Evolutionary conservation across 2,329 filamentous ascomycete genomes (phyloP).

Genomic region (Monilinia aucupariae): DNA sequence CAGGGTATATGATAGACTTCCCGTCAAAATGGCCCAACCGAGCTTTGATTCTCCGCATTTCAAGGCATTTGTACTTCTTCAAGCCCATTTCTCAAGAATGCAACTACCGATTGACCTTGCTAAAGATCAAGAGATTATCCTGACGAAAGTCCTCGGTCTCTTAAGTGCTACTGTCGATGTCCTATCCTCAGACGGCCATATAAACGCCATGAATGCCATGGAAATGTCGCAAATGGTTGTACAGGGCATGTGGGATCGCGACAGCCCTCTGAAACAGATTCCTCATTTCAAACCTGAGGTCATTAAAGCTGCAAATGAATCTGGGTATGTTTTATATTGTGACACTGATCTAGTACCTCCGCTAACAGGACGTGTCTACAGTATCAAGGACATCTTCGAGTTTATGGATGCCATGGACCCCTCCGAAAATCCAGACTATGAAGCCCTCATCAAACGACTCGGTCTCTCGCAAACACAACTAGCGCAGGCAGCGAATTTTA

Average conservation of each 20-base stretch:
- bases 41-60: constrained; percentile 93
- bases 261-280: constrained; percentile 95
- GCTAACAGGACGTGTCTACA: constrained; percentile 39
- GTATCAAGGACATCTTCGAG: constrained; percentile 89
- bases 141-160: constrained; percentile 79
- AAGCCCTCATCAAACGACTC: constrained; percentile 68
- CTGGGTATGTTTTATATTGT: constrained; percentile 52
- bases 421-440: constrained; percentile 80
- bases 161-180: constrained; percentile 92
- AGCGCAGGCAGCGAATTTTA: constrained; percentile 85
- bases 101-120: constrained; percentile 90
- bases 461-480: constrained; percentile 77
- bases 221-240: constrained; percentile 99
- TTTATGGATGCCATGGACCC: constrained; percentile 99
- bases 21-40: constrained; percentile 87
- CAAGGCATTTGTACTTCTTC: constrained; percentile 94
- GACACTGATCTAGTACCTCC: background rate
- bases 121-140: constrained; percentile 87
- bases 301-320: constrained; percentile 75
- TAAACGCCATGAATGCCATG: constrained; percentile 98
- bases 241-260: constrained; percentile 97
- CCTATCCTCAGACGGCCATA: constrained; percentile 86
- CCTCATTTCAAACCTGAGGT: constrained; percentile 84
- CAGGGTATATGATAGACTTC: constrained; percentile 88
- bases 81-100: constrained; percentile 97